Evolutionary conservation across 1,284 basidiomycete species (phyloP), one percentile per base, ranked within the genome.

Genomic region (Anthracocystis setariae): DNA sequence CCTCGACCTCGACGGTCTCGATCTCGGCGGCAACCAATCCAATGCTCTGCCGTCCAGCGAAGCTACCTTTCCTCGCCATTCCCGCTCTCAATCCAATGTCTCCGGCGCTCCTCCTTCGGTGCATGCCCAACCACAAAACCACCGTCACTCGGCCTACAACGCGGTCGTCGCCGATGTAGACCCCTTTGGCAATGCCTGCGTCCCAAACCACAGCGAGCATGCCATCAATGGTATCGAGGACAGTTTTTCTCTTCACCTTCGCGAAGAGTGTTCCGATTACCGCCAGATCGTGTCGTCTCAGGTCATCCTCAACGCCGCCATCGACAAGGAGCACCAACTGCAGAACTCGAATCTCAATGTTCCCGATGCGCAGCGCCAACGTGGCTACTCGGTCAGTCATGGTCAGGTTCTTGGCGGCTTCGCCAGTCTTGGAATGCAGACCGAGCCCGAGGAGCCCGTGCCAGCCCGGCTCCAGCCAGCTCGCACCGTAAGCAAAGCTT

Each of bases 1-100:
- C 8, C 29, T 78, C 1, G 77, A 78, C 40, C 57, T 78, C 10
- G 75, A 78, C 5, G 77, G 77, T 43, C 61, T 78, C 27, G 77
- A 78, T 42, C 67, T 78, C 20, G 77, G 77, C 3, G 65, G 66
- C 32, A 65, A 56, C 21, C 45, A 55, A 15, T 15, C 29, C 7
- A 43, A 46, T 20, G 44, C 5, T 29, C 13, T 44, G 5, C 40
- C 52, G 1, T 37, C 47, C 35, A 48, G 43, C 20, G 35, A 15
- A 18, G 27, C 52, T 13, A 10, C 33, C 13, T 43, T 12, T 13
- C 27, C 40, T 1, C 44, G 24, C 21, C 59, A 64, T 39, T 20
- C 50, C n/a, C 70, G 70, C 5, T 55, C 64, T 17, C 56, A 42
- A 2, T 73, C 70, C 49, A 56, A 53, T 55, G 55, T 21, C n/a